phyloP scores from a whole-genome alignment of 2,329 filamentous ascomycete genomes.

The Knoxdaviesia proteae region DNA sequence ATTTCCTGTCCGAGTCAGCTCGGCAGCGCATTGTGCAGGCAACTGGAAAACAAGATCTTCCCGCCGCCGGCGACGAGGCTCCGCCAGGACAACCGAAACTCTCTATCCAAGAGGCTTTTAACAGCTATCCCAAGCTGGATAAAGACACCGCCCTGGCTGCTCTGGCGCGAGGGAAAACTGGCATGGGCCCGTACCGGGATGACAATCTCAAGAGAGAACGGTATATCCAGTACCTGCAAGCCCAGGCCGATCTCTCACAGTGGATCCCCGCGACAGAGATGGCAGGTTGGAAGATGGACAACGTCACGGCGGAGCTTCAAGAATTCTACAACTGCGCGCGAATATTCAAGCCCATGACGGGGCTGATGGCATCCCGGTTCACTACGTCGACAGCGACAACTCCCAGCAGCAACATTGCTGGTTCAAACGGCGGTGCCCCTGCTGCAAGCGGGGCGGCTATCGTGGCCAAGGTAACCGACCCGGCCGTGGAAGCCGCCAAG shows the following conservation, averaged over 20 bases:
- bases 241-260: constrained; percentile 16
- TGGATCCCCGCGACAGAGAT: constrained; percentile 19
- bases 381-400: constrained; percentile 33
- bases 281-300: constrained; percentile 24
- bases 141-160: constrained; percentile 48
- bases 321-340: constrained; percentile 48
- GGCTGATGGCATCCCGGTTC: constrained; percentile 83
- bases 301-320: constrained; percentile 59
- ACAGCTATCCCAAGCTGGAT: constrained; percentile 35
- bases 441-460: constrained; percentile 6
- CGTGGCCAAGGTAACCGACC: constrained; percentile 28
- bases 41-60: constrained; percentile 58
- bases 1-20: constrained; percentile 63
- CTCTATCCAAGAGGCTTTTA: constrained; percentile 36
- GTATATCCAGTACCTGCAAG: constrained; percentile 64
- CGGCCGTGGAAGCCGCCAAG: constrained; percentile 68
- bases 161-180: constrained; percentile 39
- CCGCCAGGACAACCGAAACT: constrained; percentile 38
- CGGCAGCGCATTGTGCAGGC: constrained; percentile 56
- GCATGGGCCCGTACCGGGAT: constrained; percentile 65
- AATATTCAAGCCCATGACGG: constrained; percentile 81
- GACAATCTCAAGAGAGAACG: constrained; percentile 59
- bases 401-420: no score
- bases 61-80: constrained; percentile 55
- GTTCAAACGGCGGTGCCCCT: constrained; percentile 19